phyloP scores from a whole-genome alignment of 2,329 filamentous ascomycete genomes.

The Conoideocrella luteorostrata region DNA sequence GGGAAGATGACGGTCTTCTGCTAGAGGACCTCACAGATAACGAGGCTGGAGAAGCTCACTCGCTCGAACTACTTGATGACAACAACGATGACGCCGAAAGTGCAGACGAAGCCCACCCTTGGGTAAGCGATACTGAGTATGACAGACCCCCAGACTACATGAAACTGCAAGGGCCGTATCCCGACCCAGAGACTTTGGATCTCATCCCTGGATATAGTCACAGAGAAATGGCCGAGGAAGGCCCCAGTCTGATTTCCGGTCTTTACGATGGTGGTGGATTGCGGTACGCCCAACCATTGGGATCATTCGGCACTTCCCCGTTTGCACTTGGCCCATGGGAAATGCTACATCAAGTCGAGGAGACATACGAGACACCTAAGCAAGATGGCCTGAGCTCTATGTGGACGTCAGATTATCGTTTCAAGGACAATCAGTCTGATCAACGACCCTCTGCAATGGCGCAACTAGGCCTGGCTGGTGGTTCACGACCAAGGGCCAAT shows the following conservation, averaged over 20 bases:
- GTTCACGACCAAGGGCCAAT: conserved; percentile 7
- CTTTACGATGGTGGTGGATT: conserved; percentile 7
- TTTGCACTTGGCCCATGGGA: conserved; percentile 13
- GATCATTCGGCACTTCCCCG: conserved; percentile 14
- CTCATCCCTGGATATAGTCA: conserved; percentile 2
- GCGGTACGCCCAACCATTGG: conserved; percentile 8
- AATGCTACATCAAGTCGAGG: conserved; percentile 11
- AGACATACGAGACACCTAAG: conserved; percentile 27
- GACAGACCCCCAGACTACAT: conserved; percentile 5
- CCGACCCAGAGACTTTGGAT: conserved; percentile 6
- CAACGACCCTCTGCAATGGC: neutral
- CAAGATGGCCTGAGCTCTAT: conserved; percentile 25
- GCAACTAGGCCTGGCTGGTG: conserved; percentile 5
- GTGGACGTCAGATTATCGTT: conserved; percentile 22
- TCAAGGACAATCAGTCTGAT: conserved; percentile 13
- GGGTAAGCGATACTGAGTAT: conserved; percentile 6
- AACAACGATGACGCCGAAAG: conserved; percentile 10
- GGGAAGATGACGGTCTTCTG: conserved; percentile 28
- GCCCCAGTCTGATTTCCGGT: conserved; percentile 8
- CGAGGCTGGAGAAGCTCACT: conserved; percentile 5
- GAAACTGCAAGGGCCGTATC: conserved; percentile 9
- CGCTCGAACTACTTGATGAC: neutral
- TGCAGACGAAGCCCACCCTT: conserved; percentile 6
- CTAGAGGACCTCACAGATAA: conserved; percentile 25
- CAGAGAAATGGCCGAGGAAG: neutral